Evolutionary conservation across 768 basidiomycete genomes (phyloP).

Genomic region (Boletus rubescentipes): DNA sequence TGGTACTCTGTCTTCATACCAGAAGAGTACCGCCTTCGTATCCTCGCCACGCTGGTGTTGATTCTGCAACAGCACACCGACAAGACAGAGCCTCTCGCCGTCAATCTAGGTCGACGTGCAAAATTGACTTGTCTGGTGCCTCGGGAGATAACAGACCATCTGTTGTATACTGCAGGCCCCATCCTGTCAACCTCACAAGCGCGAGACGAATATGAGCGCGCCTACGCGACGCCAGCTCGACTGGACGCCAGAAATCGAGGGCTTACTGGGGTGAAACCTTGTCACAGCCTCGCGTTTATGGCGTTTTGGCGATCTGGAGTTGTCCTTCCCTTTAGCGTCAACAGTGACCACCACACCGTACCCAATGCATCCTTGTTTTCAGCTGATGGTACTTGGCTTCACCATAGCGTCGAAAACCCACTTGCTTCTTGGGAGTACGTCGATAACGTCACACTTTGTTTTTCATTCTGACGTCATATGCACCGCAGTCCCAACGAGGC

Average conservation of each 20-base stretch:
- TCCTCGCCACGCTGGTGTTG: constrained; percentile 20
- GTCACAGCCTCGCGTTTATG: constrained; percentile 41
- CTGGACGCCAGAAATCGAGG: constrained; percentile 42
- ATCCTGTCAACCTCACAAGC: constrained; percentile 19
- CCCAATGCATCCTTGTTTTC: constrained; percentile 48
- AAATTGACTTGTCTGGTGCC: constrained; percentile 25
- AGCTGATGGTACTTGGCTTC: constrained; percentile 43
- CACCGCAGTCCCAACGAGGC: constrained; percentile 39
- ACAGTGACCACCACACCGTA: constrained; percentile 34
- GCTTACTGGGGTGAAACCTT: constrained; percentile 37
- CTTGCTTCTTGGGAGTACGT: constrained; percentile 50
- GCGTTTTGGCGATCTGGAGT: constrained; percentile 41
- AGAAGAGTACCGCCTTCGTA: constrained; percentile 24
- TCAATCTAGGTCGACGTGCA: constrained; percentile 11
- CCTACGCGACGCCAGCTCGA: constrained; percentile 33
- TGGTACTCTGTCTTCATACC: constrained; percentile 47
- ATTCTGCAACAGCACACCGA: constrained; percentile 12
- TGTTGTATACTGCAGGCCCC: constrained; percentile 28
- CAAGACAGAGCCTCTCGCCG: constrained; percentile 12
- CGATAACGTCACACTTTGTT: not conserved
- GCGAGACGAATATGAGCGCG: constrained; percentile 31
- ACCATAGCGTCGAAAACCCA: constrained; percentile 36
- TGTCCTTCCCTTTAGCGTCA: constrained; percentile 44
- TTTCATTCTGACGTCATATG: not conserved
- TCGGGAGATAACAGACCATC: constrained; percentile 26